Evolutionary conservation across 2,329 filamentous ascomycete genomes (phyloP), one percentile per base, ranked within the genome.

Genomic region (Fusarium subtropicale): DNA sequence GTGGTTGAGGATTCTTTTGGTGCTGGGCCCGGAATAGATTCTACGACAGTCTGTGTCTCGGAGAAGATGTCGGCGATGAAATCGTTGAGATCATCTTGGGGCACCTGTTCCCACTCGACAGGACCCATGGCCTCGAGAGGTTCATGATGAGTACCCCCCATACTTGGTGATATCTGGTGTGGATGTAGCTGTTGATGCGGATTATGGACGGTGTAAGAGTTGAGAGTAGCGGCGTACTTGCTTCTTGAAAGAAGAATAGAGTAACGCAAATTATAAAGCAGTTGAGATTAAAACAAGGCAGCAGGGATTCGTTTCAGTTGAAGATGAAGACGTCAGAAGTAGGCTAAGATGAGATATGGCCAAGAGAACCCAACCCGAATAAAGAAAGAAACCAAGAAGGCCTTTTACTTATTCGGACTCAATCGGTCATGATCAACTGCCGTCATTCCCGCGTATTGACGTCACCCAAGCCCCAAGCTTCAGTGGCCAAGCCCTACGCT

Each of bases 31-130:
- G 93, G 93, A 2, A 97, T 87, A 8, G 93, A 95, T 75, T 94
- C 92, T 72, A 92, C 83, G 58, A 97, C 86, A 20, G 90, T 82
- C 74, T 93, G 90, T 22, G 89, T 88, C 64, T 91, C 85, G 30
- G 81, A 81, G 76, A 95, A 92, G 62, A 91, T 87, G 42, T 84
- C 80, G 59, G 81, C 75, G 42, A 91, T 78, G 75, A 89, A 90
- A 10, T 81, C 73, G 22, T 83, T 80, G 41, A 90, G 83, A 60
- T 84, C 80, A 47, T 87, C 80, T 26, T 80, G 76, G 66, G 80
- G 72, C 54, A 82, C 69, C 70, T 80, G 79, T 34, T 82, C 77
- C 84, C 87, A 90, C 45, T 86, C 80, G 61, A 85, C 80, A 13
- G 88, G 87, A 34, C 82, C 82, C 39, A 92, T 83, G 36, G 83